Percentiles rank a stretch among this genome's conserved stretches.
These are phyloP conservation scores for Lactarius evosmus DNA, from an alignment of 768 basidiomycete species.

Conservation along the genomic window DNA sequence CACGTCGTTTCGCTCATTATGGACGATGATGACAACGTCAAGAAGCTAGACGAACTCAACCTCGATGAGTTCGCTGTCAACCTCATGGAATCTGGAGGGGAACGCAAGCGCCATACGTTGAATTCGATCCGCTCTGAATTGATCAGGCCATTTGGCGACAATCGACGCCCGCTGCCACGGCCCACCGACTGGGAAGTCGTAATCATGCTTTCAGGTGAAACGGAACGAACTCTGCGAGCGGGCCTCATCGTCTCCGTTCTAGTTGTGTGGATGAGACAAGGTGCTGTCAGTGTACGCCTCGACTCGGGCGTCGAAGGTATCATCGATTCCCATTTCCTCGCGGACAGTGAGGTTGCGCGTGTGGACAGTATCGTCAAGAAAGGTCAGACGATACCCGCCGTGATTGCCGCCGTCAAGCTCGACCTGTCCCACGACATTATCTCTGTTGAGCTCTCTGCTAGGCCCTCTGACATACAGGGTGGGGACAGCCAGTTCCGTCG, in stretches of 20 bases:
- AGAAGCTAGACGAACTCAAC: constrained; percentile 85
- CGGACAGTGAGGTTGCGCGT: constrained; percentile 43
- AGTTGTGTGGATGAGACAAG: constrained; percentile 52
- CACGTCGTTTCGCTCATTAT: constrained; percentile 84
- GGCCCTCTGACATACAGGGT: constrained; percentile 53
- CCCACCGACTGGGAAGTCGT: constrained; percentile 78
- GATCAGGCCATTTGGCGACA: constrained; percentile 74
- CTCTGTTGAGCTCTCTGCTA: constrained; percentile 70
- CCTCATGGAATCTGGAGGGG: constrained; percentile 76
- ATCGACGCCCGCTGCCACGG: constrained; percentile 57
- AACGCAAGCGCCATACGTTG: constrained; percentile 86
- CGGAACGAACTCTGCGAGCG: constrained; percentile 64
- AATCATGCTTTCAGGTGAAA: constrained; percentile 96
- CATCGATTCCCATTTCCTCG: constrained; percentile 58
- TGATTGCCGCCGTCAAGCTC: constrained; percentile 71
- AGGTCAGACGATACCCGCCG: constrained; percentile 76
- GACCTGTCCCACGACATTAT: constrained; percentile 59
- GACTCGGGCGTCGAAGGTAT: constrained; percentile 91
- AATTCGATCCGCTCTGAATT: constrained; percentile 88
- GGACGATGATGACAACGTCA: constrained; percentile 71
- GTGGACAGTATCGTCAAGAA: constrained; percentile 55
- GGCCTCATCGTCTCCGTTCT: constrained; percentile 82
- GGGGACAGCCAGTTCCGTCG: constrained; percentile 64
- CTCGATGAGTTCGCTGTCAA: constrained; percentile 95
- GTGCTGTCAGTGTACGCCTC: constrained; percentile 64